Conservation (phyloP, 805 yeast species). For the Pichia gijzeniarum region DNA sequence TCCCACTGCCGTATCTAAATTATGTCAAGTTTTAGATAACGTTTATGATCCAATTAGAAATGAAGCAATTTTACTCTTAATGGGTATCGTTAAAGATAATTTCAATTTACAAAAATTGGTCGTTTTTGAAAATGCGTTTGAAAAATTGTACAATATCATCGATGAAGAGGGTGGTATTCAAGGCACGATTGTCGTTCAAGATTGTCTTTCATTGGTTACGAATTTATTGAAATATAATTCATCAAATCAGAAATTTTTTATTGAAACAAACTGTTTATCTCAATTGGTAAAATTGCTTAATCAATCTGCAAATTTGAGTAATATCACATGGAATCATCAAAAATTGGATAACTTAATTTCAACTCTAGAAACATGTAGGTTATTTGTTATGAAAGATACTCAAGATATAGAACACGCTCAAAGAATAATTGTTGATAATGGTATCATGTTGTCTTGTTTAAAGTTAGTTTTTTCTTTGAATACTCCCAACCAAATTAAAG, state of each 20-base stretch:
- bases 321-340: slow-evolving; percentile 62
- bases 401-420: slow-evolving; percentile 61
- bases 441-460: slow-evolving; percentile 58
- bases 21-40: slow-evolving; percentile 59
- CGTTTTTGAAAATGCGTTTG: slow-evolving; percentile 92
- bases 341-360: slow-evolving; percentile 58
- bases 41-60: slow-evolving; percentile 80
- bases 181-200: slow-evolving; percentile 87
- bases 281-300: slow-evolving; percentile 55
- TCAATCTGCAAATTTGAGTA: slow-evolving; percentile 46
- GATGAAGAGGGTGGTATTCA: slow-evolving; percentile 83
- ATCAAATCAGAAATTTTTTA: slow-evolving; percentile 80
- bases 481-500: slow-evolving; percentile 61
- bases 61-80: slow-evolving; percentile 76
- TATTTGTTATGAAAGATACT: slow-evolving; percentile 69
- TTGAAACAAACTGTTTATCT: slow-evolving; percentile 77
- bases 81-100: slow-evolving; percentile 75
- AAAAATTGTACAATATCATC: slow-evolving; percentile 69
- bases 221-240: slow-evolving; percentile 76
- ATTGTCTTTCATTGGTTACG: slow-evolving; percentile 69
- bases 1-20: slow-evolving; percentile 73
- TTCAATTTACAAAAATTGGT: slow-evolving; percentile 86
- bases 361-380: slow-evolving; percentile 63
- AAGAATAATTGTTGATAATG: slow-evolving; percentile 48
- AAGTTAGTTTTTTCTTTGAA: slow-evolving; percentile 62